Evolutionary conservation across 768 basidiomycete species (phyloP), one percentile per base, ranked within the genome.

Genomic region (Auricularia sp.): DNA sequence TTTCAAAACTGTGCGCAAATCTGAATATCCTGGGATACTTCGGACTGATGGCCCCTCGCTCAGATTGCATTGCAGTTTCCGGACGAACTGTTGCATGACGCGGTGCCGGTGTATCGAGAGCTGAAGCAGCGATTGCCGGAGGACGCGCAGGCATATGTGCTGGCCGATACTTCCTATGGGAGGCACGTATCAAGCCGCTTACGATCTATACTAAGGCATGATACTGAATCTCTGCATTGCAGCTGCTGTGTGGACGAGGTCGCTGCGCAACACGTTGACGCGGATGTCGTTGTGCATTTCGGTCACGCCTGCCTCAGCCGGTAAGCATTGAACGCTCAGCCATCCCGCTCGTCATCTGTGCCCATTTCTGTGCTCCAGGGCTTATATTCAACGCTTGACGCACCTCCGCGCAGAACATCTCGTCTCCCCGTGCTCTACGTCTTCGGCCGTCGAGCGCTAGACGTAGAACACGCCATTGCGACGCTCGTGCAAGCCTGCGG

Each of bases 81-180:
- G 0, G 97, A 99, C 73, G 91, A 96, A 72, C 83, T 98, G 23
- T 76, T 99, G 12, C 84, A 84, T 36, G 86, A 90, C 68, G 93
- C 93, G 0, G 94, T 98, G 16, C 86, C 87, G 2, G 87, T 98
- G 34, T 94, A 87, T 72, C 80, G 83, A 44, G 72, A 76, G 3
- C 79, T 99, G 42, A 90, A 87, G 71, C 71, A 71, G 1, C 74
- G 70, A 63, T 72, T 85, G 29, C 77, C 80, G 56, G 61, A 61
- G 18, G 74, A 73, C 23, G 73, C 68, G 36, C 88, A 95, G 69
- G 77, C 92, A 29, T 96, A 93, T 72, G 88, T 97, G 3, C 81
- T 98, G n/a, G 96, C 95, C 12, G 96, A 99, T 75, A 98, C 95
- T 23, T 96, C 95, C 3, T 98, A 98, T 74, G 97, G 95, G 76